These are phyloP conservation scores for Chlamydomonas urium DNA, from an alignment of 139 green algal genomes.

Conservation along the genomic window DNA sequence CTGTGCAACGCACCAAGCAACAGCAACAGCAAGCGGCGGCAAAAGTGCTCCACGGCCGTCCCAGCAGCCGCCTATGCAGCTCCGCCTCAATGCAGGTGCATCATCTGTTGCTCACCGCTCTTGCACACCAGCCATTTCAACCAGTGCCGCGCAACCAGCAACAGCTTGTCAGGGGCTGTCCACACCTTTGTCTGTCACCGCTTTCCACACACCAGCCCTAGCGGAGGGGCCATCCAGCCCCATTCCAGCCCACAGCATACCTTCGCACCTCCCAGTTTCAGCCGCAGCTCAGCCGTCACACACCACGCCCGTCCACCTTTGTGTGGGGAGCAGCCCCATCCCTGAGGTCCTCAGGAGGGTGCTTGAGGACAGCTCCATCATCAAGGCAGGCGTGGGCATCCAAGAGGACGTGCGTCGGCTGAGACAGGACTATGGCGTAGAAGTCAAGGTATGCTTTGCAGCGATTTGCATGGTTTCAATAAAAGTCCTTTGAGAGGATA, in stretches of 20 bases:
- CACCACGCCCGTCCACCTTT: background rate
- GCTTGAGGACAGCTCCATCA: slow-evolving; percentile 20
- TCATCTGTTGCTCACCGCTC: too few species aligned
- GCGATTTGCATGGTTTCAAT: too few species aligned
- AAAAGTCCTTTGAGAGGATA: too few species aligned
- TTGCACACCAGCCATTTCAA: too few species aligned
- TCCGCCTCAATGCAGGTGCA: too few species aligned
- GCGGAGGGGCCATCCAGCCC: background rate
- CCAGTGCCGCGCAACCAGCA: too few species aligned
- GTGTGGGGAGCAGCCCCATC: background rate
- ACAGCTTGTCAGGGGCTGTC: too few species aligned
- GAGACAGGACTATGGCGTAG: slow-evolving; percentile 21
- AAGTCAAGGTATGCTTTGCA: too few species aligned
- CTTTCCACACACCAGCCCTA: background rate
- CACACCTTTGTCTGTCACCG: too few species aligned
- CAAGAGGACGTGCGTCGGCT: slow-evolving; percentile 30
- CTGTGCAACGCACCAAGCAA: background rate
- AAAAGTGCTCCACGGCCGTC: background rate
- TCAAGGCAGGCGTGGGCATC: slow-evolving; percentile 40
- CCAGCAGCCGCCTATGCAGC: background rate
- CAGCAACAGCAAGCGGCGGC: background rate
- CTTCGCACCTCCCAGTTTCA: too few species aligned
- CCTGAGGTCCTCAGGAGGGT: slow-evolving; percentile 11
- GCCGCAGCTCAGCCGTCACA: background rate
- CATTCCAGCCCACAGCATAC: background rate